Base-by-base conservation (phyloP, 108 stramenopile species). In the Cyclostephanos tholiformis region DNA sequence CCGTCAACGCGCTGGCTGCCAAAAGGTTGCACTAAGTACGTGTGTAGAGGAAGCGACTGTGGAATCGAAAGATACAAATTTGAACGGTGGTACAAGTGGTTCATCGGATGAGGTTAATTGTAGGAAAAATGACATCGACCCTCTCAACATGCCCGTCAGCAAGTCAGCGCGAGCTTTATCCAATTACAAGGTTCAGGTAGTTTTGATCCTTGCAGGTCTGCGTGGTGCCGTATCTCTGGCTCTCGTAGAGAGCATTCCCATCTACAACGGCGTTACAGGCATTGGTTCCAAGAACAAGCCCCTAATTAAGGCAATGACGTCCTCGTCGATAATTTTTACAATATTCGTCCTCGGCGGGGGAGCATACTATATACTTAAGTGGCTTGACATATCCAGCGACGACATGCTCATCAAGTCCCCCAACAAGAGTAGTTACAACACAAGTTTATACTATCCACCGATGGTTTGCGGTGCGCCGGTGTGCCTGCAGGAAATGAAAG, bases 171-270 rank as follows among this genome's bases (percentile, higher is more conserved):
- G 75, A 44, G 79, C 79, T 1, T 39, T 82, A 49, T 71, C 72
- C 14, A 76, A 80, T 53, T 36, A 30, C 51, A 74, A 75, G 53
- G 92, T 90, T 3, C 94, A 95, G 67, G 59, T 89, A 6, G 89
- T 95, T 68, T 66, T 95, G 19, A 68, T 92, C 55, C 72, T 93
- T 6, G 86, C 95, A 25, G 95, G 95, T 14, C 84, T 95, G 6
- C 83, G 95, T n/a, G 95, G 95, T n/a, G 95, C 92, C 20, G 92
- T 95, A 10, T 88, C 88, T 19, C 89, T 93, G 52, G 91, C 95
- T 17, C 84, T 95, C 14, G 92, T 95, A 20, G 92, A 93, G 69
- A 95, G 84, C 60, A 82, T 95, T 53, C 92, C 92, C 11, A 85
- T 93, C 7, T 95, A 90, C 82, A 85, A 95, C 63, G 67, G 77